Evolutionary conservation across 495 filamentous ascomycete species (phyloP).

Genomic region (Aspergillus saccharolyticus): DNA sequence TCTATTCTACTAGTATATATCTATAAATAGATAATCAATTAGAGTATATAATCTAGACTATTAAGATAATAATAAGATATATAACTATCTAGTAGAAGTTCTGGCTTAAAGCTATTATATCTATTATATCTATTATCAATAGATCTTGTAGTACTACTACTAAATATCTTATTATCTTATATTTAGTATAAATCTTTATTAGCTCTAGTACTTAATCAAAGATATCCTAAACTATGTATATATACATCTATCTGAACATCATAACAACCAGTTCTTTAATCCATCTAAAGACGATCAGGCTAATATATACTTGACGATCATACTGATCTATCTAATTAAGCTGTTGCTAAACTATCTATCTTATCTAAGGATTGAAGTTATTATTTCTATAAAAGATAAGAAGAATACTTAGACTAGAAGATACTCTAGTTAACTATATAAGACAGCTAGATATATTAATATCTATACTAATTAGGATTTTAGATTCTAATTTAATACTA

Average conservation of each 20-base stretch:
- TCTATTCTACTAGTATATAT: not conserved
- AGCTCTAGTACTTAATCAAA: too few species aligned
- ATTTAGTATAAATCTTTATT: not conserved
- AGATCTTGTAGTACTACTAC: not conserved
- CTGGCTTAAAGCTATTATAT: too few species aligned
- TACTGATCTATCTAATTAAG: too few species aligned
- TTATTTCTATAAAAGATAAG: too few species aligned
- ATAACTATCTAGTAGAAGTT: not conserved
- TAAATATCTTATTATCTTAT: not conserved
- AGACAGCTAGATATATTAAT: not conserved
- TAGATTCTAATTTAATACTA: conserved; percentile 5
- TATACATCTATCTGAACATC: too few species aligned
- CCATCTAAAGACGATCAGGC: too few species aligned
- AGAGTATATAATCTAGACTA: not conserved
- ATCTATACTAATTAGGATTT: conserved; percentile 16
- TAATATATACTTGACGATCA: too few species aligned
- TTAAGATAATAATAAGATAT: not conserved
- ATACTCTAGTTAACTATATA: not conserved
- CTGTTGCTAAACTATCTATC: not conserved
- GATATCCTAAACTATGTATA: too few species aligned
- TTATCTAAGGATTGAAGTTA: conserved; percentile 4
- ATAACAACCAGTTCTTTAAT: not conserved
- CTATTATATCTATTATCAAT: not conserved
- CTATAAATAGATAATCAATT: not conserved
- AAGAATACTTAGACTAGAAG: too few species aligned